Percentiles rank a stretch among this genome's conserved stretches.
phyloP scores from a whole-genome alignment of 495 filamentous ascomycete species.

The Neurospora sp. region DNA sequence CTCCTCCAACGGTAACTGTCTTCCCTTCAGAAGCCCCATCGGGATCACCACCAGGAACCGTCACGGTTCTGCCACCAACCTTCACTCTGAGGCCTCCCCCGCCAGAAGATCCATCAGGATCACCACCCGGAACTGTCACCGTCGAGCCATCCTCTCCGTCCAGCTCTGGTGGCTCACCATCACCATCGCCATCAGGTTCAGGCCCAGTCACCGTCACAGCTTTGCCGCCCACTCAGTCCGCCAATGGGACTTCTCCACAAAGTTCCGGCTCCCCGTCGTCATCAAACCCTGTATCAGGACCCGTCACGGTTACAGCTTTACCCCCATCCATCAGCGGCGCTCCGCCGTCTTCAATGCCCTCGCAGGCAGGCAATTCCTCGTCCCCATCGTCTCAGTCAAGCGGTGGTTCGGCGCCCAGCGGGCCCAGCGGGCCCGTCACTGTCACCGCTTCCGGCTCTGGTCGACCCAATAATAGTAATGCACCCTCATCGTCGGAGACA shows the following conservation, averaged over 20 bases:
- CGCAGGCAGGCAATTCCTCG: neutral
- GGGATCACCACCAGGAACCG: neutral
- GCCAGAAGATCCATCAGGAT: neutral
- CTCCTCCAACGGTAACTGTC: neutral
- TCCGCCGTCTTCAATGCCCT: neutral
- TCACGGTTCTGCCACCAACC: slow-evolving; percentile 4
- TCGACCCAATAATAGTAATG: neutral
- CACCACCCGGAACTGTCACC: neutral
- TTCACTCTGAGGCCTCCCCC: neutral
- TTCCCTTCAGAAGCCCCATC: neutral
- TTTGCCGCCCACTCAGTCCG: neutral
- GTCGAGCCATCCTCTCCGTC: neutral
- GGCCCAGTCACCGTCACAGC: neutral
- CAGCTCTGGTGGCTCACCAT: neutral
- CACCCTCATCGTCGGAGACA: neutral
- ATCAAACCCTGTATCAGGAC: neutral
- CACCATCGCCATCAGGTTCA: neutral
- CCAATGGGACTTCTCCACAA: neutral
- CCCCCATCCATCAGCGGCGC: neutral
- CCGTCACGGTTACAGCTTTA: neutral
- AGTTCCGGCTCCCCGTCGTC: neutral
- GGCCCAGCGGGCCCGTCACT: neutral
- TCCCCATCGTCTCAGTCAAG: neutral
- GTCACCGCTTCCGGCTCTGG: slow-evolving; percentile 1
- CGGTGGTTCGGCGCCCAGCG: neutral